Evolutionary conservation across 768 basidiomycete species (phyloP), one percentile per base, ranked within the genome.

Genomic region (Suillus discolor): DNA sequence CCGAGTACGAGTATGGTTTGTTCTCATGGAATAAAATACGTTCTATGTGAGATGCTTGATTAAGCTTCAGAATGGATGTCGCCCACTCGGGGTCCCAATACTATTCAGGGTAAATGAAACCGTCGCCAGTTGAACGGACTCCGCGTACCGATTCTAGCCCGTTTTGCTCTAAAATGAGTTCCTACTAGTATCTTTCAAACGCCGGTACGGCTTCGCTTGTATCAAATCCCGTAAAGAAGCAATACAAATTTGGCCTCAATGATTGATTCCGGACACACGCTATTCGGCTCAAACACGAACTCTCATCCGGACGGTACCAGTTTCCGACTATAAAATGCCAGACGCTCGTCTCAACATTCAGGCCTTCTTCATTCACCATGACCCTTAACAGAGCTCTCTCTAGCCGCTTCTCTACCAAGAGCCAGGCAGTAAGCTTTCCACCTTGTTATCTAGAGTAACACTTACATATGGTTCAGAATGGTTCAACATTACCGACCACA

Each of bases 371-470:
- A 23, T n/a, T 49, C 13, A 15, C 41, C 61, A 77, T 77, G 75
- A 73, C 75, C 42, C 67, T 77, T 64, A 74, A 49, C 64, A 69
- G 77, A 68, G 55, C 75, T 28, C 61, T 77, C 60, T 77, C 77
- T 0, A 69, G 72, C 4, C 75, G 75, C 18, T 75, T 77, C 62
- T 72, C 75, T 8, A 57, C 67, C 45, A 78, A 62, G 67, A 70
- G 68, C 53, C 72, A 75, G 36, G 49, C 69, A 6, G 77, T 78
- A 55, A 64, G 77, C 38, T 54, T 47, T 11, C 8, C 16, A 31
- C 6, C 31, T 6, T 31, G 6, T 31, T 2, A 2, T 16, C 6
- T 44, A 36, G 6, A 6, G 3, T 11, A 5, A 6, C 34, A 4
- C 39, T 62, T 31, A 44, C 8, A 59, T 9, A 18, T 45, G 23